Conservation (phyloP, 805 yeast genomes). For the Starmerella potacharoeniae region DNA sequence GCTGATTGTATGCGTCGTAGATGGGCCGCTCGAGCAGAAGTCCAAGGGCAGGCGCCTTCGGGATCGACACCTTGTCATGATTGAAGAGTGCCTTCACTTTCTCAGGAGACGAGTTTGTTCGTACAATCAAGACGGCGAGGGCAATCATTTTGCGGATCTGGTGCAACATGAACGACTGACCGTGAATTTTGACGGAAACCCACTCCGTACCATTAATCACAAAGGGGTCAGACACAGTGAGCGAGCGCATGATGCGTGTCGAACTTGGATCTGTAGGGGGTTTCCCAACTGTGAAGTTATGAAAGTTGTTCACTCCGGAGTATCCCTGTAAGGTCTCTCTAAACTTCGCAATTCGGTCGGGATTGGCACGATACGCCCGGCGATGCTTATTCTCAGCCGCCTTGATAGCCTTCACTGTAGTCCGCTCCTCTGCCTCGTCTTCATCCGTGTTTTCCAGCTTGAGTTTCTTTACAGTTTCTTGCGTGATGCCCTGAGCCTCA, state of each 20-base stretch:
- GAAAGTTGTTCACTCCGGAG: slow-evolving; percentile 85
- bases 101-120: slow-evolving; percentile 73
- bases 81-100: slow-evolving; percentile 72
- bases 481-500: slow-evolving; percentile 11
- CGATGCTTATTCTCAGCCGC: slow-evolving; percentile 55
- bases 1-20: slow-evolving; percentile 69
- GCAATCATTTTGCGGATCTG: slow-evolving; percentile 98
- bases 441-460: slow-evolving; percentile 9
- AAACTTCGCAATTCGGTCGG: slow-evolving; percentile 50
- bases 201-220: slow-evolving; percentile 90
- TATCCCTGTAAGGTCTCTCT: slow-evolving; percentile 61
- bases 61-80: slow-evolving; percentile 67
- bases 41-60: slow-evolving; percentile 96
- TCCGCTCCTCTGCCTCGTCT: slow-evolving; percentile 29
- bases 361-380: slow-evolving; percentile 54
- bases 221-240: slow-evolving; percentile 77
- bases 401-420: slow-evolving; percentile 39
- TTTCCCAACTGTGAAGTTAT: slow-evolving; percentile 77
- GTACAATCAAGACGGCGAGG: slow-evolving; percentile 74
- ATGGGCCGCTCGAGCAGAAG: slow-evolving; percentile 83
- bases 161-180: slow-evolving; percentile 96
- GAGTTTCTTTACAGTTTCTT: slow-evolving; percentile 8
- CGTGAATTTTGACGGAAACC: slow-evolving; percentile 92
- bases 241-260: slow-evolving; percentile 64
- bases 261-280: slow-evolving; percentile 76